Conservation (phyloP, 2,329 filamentous ascomycete species). For the Aspergillus sp. region DNA sequence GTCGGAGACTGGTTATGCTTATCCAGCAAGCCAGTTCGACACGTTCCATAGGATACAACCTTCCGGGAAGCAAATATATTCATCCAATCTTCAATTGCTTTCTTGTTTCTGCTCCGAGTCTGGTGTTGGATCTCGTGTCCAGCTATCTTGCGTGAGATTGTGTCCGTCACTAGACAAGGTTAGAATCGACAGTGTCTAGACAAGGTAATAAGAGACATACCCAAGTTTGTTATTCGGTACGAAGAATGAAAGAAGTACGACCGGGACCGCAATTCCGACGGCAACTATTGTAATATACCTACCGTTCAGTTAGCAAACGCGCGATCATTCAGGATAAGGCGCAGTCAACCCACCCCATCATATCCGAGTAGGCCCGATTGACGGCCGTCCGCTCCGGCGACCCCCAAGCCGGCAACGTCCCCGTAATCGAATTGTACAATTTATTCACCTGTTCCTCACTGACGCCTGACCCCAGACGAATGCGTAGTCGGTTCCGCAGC, state of each 20-base stretch:
- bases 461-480: slow-evolving; percentile 28
- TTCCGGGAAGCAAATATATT: not conserved
- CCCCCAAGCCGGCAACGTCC: slow-evolving; percentile 34
- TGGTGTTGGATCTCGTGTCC: not conserved
- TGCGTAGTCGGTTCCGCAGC: slow-evolving; percentile 31
- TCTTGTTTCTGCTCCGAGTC: not conserved
- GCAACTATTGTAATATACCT: slow-evolving; percentile 25
- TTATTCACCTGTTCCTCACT: slow-evolving; percentile 25
- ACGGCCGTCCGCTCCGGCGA: slow-evolving; percentile 35
- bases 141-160: slow-evolving; percentile 11
- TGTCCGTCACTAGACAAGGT: slow-evolving; percentile 12
- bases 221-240: slow-evolving; percentile 21
- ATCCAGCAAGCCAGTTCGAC: too few species aligned
- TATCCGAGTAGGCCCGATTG: slow-evolving; percentile 32
- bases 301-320: slow-evolving; percentile 2
- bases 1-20: too few species aligned
- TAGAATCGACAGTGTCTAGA: not conserved
- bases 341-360: slow-evolving; percentile 14
- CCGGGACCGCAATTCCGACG: slow-evolving; percentile 19
- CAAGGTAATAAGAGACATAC: slow-evolving; percentile 6
- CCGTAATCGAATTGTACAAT: slow-evolving; percentile 42
- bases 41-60: too few species aligned
- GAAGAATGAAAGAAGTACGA: slow-evolving; percentile 19
- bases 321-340: not conserved
- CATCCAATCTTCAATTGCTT: not conserved